Percentiles rank a stretch among this genome's conserved stretches.
phyloP scores from a whole-genome alignment of 441 rosid species.

The Brassica balearica region DNA sequence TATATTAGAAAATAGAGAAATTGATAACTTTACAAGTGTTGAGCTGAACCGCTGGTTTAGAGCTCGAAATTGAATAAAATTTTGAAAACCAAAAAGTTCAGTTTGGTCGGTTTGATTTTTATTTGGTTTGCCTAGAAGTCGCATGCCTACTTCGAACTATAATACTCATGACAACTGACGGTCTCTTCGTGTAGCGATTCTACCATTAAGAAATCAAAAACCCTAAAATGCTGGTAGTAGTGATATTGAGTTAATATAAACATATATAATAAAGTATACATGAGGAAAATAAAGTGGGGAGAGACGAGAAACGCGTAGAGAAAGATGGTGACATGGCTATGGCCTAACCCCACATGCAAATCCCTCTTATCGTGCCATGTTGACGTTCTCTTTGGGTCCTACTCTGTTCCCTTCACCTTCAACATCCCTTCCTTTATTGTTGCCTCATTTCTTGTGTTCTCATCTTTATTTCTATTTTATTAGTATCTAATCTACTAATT shows the following conservation, averaged over 20 bases:
- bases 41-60: neutral
- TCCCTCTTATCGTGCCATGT: constrained; percentile 57
- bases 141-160: neutral
- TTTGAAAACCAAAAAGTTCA: neutral
- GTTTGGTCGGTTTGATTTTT: neutral
- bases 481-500: constrained; percentile 8
- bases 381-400: constrained; percentile 58
- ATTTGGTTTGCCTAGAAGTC: neutral
- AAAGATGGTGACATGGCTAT: constrained; percentile 58
- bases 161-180: constrained; percentile 3
- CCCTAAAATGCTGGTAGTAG: constrained; percentile 10
- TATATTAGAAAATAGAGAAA: neutral
- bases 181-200: constrained; percentile 5
- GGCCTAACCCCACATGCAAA: constrained; percentile 79
- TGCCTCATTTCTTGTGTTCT: constrained; percentile 42
- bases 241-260: neutral
- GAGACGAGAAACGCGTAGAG: constrained; percentile 36
- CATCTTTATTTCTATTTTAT: neutral
- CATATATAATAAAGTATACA: neutral
- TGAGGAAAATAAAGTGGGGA: neutral
- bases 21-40: neutral
- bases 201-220: neutral
- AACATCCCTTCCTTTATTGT: constrained; percentile 46
- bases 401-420: constrained; percentile 51
- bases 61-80: neutral